These are phyloP conservation scores for Hortiboletus rubellus DNA, from an alignment of 1,284 basidiomycete genomes.

Conservation along the genomic window DNA sequence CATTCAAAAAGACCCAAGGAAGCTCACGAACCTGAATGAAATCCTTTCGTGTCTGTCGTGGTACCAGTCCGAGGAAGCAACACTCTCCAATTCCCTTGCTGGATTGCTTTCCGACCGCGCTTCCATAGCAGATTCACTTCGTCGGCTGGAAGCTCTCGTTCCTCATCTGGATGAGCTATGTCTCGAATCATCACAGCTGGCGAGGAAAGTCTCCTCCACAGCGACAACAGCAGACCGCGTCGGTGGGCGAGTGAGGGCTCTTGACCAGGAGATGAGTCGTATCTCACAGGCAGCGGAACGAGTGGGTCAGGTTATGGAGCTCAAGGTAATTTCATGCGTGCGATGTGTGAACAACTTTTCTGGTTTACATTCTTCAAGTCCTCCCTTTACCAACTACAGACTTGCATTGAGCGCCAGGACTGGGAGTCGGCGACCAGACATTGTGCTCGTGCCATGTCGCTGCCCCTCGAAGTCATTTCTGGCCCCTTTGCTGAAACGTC, in stretches of 20 bases:
- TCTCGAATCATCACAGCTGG: constrained; percentile 59
- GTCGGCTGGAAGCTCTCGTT: constrained; percentile 61
- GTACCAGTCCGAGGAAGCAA: constrained; percentile 76
- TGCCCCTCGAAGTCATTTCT: constrained; percentile 75
- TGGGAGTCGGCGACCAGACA: constrained; percentile 95
- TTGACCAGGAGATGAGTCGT: constrained; percentile 90
- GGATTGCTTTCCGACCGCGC: constrained; percentile 68
- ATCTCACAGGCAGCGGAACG: constrained; percentile 84
- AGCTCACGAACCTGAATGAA: constrained; percentile 64
- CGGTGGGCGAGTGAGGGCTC: constrained; percentile 79
- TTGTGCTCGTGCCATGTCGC: constrained; percentile 86
- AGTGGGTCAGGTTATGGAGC: constrained; percentile 84
- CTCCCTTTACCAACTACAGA: constrained; percentile 74
- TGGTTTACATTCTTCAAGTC: constrained; percentile 49
- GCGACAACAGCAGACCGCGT: constrained; percentile 87
- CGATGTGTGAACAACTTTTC: not conserved
- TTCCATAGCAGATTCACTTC: constrained; percentile 65
- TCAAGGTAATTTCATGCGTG: constrained; percentile 61
- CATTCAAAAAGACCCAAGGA: constrained; percentile 42
- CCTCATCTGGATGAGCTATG: constrained; percentile 65
- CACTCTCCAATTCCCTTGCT: constrained; percentile 76
- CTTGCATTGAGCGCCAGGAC: constrained; percentile 81
- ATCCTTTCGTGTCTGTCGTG: constrained; percentile 70
- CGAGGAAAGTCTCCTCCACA: constrained; percentile 61
- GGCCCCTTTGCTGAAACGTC: constrained; percentile 86